Conservation (phyloP, 768 basidiomycete species). For the Clathrus columnatus region DNA sequence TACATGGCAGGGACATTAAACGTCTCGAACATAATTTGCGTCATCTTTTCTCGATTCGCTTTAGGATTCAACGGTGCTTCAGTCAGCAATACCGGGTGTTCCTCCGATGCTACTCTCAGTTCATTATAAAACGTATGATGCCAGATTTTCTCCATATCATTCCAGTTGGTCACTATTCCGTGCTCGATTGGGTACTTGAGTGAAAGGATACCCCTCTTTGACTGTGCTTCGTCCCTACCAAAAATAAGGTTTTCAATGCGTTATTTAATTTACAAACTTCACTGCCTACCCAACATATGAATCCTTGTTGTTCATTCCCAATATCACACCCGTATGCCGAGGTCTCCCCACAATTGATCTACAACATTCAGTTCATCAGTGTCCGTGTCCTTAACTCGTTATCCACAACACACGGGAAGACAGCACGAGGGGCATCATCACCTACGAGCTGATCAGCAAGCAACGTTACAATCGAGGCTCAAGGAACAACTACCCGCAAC, state of each 20-base stretch:
- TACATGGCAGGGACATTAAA: constrained; percentile 29
- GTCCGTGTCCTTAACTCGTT: background rate
- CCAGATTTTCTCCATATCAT: constrained; percentile 15
- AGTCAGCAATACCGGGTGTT: constrained; percentile 12
- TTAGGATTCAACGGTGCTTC: constrained; percentile 12
- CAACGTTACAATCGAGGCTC: too few species aligned
- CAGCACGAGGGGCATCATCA: constrained; percentile 13
- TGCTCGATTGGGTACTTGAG: constrained; percentile 26
- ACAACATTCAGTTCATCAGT: background rate
- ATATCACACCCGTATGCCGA: constrained; percentile 40
- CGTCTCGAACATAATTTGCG: constrained; percentile 29
- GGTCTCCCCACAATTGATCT: constrained; percentile 38
- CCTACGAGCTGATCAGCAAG: too few species aligned
- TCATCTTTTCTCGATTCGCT: constrained; percentile 13
- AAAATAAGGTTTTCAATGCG: background rate
- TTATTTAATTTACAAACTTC: background rate
- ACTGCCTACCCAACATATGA: constrained; percentile 34
- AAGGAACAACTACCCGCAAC: constrained; percentile 11
- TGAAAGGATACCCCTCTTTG: constrained; percentile 39
- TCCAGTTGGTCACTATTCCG: constrained; percentile 14
- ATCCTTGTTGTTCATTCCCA: constrained; percentile 41
- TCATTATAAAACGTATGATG: constrained; percentile 15
- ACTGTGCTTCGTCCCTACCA: constrained; percentile 37
- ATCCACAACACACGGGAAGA: constrained; percentile 12
- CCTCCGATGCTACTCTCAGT: constrained; percentile 13